Percentiles rank a stretch among this genome's conserved stretches.
Evolutionary conservation across 257 asterid genomes (phyloP).

Genomic region (Buddleja alternifolia): DNA sequence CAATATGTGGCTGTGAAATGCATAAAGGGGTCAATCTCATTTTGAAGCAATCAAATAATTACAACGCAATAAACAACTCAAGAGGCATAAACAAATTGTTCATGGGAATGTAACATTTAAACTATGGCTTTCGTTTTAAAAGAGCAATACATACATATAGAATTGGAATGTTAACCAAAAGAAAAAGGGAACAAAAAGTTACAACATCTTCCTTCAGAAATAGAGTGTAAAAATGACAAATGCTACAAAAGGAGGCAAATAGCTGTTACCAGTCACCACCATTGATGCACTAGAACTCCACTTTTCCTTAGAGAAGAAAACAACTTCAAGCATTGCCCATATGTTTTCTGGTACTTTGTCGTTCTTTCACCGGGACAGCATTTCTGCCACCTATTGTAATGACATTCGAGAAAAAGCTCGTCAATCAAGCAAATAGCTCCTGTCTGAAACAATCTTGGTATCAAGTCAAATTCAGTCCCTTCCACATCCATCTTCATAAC

Average conservation of each 20-base stretch:
- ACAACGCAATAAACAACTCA: constrained; percentile 5
- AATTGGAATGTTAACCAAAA: not conserved
- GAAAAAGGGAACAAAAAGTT: not conserved
- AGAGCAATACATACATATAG: not conserved
- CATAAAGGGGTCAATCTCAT: not conserved
- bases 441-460: constrained; percentile 78
- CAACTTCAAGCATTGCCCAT: constrained; percentile 82
- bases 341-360: constrained; percentile 74
- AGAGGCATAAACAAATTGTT: not conserved
- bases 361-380: constrained; percentile 96
- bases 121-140: not conserved
- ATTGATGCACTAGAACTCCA: constrained; percentile 96
- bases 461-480: constrained; percentile 96
- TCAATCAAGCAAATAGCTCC: constrained; percentile 92
- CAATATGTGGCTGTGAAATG: not conserved
- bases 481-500: constrained; percentile 99
- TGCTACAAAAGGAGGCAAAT: not conserved
- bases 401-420: constrained; percentile 94
- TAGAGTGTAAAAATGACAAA: not conserved
- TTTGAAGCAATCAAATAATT: not conserved
- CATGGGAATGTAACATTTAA: not conserved
- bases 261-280: constrained; percentile 62
- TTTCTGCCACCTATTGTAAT: constrained; percentile 96
- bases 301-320: constrained; percentile 75
- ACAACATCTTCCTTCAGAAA: not conserved